A percentile compares a stretch with the other conserved stretches of the same genome.
Conservation (phyloP, 2,329 filamentous ascomycete species). For the Ascochyta rabiei region DNA sequence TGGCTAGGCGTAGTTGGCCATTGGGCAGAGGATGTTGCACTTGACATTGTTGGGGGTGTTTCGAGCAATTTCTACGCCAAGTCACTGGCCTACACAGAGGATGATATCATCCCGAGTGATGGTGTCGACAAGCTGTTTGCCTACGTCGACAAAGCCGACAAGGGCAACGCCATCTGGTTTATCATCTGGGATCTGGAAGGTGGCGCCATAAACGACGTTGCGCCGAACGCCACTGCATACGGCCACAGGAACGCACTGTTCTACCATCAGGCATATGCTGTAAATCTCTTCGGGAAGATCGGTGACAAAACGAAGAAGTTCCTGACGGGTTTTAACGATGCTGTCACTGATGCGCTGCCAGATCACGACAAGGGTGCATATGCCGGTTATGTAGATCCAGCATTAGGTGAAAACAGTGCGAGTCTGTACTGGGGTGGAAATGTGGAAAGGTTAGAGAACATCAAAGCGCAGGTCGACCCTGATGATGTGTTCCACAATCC, state of each 20-base stretch:
- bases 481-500: slow-evolving; percentile 46
- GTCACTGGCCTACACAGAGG: slow-evolving; percentile 39
- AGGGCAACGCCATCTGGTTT: slow-evolving; percentile 43
- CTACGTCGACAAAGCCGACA: slow-evolving; percentile 39
- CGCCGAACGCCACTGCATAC: slow-evolving; percentile 40
- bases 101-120: slow-evolving; percentile 39
- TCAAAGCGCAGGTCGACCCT: slow-evolving; percentile 51
- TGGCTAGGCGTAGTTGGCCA: slow-evolving; percentile 44
- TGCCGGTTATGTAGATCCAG: slow-evolving; percentile 60
- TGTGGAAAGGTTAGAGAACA: slow-evolving; percentile 41
- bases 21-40: slow-evolving; percentile 41
- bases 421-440: slow-evolving; percentile 55
- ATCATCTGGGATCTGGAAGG: slow-evolving; percentile 45
- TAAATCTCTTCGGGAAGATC: slow-evolving; percentile 41
- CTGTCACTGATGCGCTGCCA: slow-evolving; percentile 39
- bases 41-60: slow-evolving; percentile 38
- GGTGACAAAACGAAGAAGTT: slow-evolving; percentile 48
- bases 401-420: slow-evolving; percentile 51
- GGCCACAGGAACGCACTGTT: slow-evolving; percentile 43
- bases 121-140: slow-evolving; percentile 42
- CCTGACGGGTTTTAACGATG: slow-evolving; percentile 50
- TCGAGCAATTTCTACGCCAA: slow-evolving; percentile 46
- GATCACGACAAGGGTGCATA: slow-evolving; percentile 54
- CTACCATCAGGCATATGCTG: slow-evolving; percentile 47
- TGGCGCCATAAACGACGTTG: slow-evolving; percentile 42